These are phyloP conservation scores for Diatrype stigma DNA, from an alignment of 2,329 filamentous ascomycete genomes.

Conservation along the genomic window DNA sequence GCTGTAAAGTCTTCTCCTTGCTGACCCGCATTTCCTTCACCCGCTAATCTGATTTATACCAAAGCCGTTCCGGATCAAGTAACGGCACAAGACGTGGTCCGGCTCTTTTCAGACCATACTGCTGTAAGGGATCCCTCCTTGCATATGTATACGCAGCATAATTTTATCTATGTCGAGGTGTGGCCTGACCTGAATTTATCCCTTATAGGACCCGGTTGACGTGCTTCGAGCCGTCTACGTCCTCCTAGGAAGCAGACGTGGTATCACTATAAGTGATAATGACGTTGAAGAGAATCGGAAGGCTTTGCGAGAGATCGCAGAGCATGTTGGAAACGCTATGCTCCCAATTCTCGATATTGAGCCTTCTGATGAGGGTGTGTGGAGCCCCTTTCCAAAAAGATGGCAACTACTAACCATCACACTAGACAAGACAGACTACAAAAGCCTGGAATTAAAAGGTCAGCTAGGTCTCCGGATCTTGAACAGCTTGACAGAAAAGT, in stretches of 20 bases:
- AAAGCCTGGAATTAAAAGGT: slow-evolving; percentile 14
- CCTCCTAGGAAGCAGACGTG: slow-evolving; percentile 4
- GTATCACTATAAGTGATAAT: neutral
- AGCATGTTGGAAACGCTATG: slow-evolving; percentile 12
- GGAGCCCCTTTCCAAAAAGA: neutral
- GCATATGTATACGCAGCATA: neutral
- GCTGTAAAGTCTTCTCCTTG: neutral
- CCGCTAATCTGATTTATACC: slow-evolving; percentile 1
- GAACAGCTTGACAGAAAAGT: slow-evolving; percentile 15
- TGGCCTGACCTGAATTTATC: neutral
- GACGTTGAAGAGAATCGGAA: neutral
- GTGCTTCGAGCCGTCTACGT: slow-evolving; percentile 5
- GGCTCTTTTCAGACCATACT: neutral
- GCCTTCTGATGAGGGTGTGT: slow-evolving; percentile 18
- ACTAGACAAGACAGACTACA: slow-evolving; percentile 20
- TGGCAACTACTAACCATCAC: neutral
- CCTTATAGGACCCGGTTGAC: neutral
- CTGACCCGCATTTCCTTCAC: neutral
- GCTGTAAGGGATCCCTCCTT: neutral
- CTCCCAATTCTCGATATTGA: slow-evolving; percentile 15
- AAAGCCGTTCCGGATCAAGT: slow-evolving; percentile 7
- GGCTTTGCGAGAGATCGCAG: slow-evolving; percentile 5
- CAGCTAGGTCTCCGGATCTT: slow-evolving; percentile 22
- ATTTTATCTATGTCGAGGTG: neutral
- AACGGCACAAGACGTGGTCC: slow-evolving; percentile 4